Evolutionary conservation across 1,284 basidiomycete genomes (phyloP).

Genomic region (Omphalotus olearius): DNA sequence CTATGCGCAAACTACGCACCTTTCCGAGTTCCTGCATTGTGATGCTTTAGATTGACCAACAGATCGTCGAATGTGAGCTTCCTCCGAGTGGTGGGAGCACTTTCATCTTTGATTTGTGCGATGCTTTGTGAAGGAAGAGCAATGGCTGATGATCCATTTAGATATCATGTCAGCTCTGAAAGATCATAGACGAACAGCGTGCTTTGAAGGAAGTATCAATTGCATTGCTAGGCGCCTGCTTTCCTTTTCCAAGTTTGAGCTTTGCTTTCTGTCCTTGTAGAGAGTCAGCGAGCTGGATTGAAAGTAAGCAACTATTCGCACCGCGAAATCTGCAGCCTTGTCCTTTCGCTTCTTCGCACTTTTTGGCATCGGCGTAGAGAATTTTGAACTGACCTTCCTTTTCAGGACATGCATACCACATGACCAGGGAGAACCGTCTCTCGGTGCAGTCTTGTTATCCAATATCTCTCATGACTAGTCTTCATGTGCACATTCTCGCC

Average conservation of each 20-base stretch:
- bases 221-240: constrained; percentile 78
- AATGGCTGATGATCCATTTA: constrained; percentile 57
- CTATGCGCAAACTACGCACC: constrained; percentile 34
- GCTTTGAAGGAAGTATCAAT: constrained; percentile 96
- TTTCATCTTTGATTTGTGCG: constrained; percentile 44
- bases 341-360: constrained; percentile 83
- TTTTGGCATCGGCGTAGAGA: constrained; percentile 66
- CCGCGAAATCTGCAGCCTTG: constrained; percentile 85
- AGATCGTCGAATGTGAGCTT: constrained; percentile 81
- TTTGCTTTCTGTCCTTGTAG: constrained; percentile 76
- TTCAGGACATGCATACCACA: neutral
- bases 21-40: constrained; percentile 72
- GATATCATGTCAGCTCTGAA: constrained; percentile 1
- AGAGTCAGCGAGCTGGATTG: constrained; percentile 10
- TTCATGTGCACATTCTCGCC: neutral
- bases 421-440: neutral
- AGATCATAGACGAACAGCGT: constrained; percentile 52
- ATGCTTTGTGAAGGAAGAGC: constrained; percentile 86
- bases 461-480: neutral
- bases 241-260: constrained; percentile 94
- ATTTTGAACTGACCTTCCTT: constrained; percentile 4
- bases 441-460: neutral
- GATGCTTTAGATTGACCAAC: constrained; percentile 78
- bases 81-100: constrained; percentile 68
- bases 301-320: constrained; percentile 33